phyloP scores from a whole-genome alignment of 1,139 yeast species.

The Geotrichum europaeum region DNA sequence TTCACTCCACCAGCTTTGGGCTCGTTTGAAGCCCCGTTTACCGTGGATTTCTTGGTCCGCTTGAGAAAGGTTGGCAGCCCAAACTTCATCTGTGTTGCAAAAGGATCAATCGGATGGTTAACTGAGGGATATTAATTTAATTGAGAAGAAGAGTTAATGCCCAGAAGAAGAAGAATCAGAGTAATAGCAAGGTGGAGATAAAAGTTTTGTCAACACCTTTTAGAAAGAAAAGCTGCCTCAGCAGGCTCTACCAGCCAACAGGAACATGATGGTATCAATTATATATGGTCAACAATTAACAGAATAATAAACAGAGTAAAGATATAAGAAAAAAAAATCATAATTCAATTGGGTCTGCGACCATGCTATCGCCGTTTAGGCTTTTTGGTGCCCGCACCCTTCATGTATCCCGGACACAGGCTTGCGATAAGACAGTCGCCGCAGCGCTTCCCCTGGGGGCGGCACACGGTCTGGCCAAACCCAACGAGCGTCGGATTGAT shows the following conservation, averaged over 20 bases:
- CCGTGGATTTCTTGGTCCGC: background rate
- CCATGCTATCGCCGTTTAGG: background rate
- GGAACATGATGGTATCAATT: background rate
- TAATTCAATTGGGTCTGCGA: background rate
- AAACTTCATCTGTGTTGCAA: background rate
- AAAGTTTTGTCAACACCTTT: background rate
- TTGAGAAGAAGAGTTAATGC: background rate
- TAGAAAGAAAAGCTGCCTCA: background rate
- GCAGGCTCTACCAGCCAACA: background rate
- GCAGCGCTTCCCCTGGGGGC: slow-evolving; percentile 66
- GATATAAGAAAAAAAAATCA: background rate
- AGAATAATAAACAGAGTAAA: no score
- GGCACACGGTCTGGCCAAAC: slow-evolving; percentile 85
- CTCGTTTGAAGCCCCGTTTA: background rate
- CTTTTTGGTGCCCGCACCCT: background rate
- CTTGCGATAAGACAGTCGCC: slow-evolving; percentile 58
- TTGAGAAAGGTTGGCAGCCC: background rate
- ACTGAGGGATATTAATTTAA: background rate
- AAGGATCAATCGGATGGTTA: background rate
- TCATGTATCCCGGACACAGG: slow-evolving; percentile 44
- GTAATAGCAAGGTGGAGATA: background rate
- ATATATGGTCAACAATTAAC: background rate
- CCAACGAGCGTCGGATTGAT: slow-evolving; percentile 86
- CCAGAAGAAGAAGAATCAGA: background rate
- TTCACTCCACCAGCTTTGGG: background rate